Conservation (phyloP, 2,329 filamentous ascomycete genomes). For the Rhexocercosporidium sp. region DNA sequence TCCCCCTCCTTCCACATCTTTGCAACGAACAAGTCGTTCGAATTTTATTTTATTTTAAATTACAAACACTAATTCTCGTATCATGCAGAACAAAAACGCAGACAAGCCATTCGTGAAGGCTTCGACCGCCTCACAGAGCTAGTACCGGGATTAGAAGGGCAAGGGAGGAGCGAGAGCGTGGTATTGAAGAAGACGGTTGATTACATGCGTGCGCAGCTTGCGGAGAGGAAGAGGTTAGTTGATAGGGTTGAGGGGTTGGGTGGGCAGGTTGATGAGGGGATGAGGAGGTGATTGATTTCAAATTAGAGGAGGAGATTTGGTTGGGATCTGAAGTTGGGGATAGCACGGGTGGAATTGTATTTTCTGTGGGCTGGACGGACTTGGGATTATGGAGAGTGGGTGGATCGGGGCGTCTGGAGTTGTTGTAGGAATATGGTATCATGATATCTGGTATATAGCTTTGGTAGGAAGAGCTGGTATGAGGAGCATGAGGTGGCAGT, state of each 20-base stretch:
- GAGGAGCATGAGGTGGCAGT: too few relatives aligned
- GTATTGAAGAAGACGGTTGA: conserved; percentile 65
- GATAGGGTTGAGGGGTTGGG: conserved; percentile 55
- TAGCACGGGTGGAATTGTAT: not conserved
- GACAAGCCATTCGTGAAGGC: conserved; percentile 63
- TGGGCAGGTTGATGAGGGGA: conserved; percentile 49
- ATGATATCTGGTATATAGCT: not conserved
- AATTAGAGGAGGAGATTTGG: too few relatives aligned
- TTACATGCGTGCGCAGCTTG: conserved; percentile 55
- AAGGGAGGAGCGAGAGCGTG: conserved; percentile 71
- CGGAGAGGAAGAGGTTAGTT: conserved; percentile 55
- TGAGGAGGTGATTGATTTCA: conserved; percentile 31
- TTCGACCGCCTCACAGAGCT: conserved; percentile 72
- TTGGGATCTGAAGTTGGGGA: too few relatives aligned
- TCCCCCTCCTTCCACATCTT: not conserved
- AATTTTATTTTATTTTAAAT: too few relatives aligned
- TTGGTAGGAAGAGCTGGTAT: too few relatives aligned
- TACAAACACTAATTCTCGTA: conserved; percentile 19
- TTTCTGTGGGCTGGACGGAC: not conserved
- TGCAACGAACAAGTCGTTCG: too few relatives aligned
- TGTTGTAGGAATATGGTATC: not conserved
- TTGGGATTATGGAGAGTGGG: not conserved
- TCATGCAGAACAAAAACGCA: conserved; percentile 54
- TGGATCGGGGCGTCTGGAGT: not conserved
- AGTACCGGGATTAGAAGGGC: conserved; percentile 71